These are phyloP conservation scores for Tetraselmis striata DNA, from an alignment of 139 green algal genomes.

Conservation along the genomic window DNA sequence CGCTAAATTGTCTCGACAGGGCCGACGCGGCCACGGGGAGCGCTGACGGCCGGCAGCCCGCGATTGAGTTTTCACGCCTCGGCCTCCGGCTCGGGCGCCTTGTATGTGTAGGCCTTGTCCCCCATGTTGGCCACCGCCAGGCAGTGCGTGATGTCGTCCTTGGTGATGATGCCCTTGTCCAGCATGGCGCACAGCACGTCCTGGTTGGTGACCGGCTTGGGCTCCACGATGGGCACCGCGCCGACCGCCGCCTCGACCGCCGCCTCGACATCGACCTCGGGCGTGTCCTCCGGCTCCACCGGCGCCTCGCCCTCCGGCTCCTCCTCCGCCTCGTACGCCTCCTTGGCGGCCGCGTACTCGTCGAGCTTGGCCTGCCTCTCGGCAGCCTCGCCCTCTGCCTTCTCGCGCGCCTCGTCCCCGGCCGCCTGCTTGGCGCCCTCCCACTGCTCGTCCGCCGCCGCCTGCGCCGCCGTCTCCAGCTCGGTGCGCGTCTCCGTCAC, in stretches of 20 bases:
- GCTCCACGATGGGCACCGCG: constrained; percentile 30
- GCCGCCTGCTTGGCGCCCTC: constrained; percentile 27
- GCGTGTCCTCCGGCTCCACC: constrained; percentile 9
- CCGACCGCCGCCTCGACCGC: constrained; percentile 34
- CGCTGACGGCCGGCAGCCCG: too few relatives aligned
- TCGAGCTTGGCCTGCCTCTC: constrained; percentile 33
- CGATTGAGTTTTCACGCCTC: too few relatives aligned
- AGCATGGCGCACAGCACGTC: constrained; percentile 48
- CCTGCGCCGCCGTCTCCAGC: constrained; percentile 4
- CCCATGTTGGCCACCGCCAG: constrained; percentile 34
- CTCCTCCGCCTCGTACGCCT: neutral
- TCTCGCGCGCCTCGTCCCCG: constrained; percentile 24
- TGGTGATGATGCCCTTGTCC: constrained; percentile 39
- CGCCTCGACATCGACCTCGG: constrained; percentile 42
- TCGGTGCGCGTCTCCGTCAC: neutral
- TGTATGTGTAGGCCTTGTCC: constrained; percentile 20
- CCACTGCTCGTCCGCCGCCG: constrained; percentile 29
- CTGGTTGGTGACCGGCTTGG: constrained; percentile 33
- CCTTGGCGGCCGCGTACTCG: constrained; percentile 24
- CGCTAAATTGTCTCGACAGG: too few relatives aligned
- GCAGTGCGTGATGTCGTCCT: constrained; percentile 38
- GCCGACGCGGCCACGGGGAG: too few relatives aligned
- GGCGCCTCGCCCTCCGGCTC: neutral
- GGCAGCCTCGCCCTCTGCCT: constrained; percentile 27
- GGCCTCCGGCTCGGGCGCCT: neutral